phyloP scores from a whole-genome alignment of 345 rosid species.

The Eucalyptus camaldulensis region DNA sequence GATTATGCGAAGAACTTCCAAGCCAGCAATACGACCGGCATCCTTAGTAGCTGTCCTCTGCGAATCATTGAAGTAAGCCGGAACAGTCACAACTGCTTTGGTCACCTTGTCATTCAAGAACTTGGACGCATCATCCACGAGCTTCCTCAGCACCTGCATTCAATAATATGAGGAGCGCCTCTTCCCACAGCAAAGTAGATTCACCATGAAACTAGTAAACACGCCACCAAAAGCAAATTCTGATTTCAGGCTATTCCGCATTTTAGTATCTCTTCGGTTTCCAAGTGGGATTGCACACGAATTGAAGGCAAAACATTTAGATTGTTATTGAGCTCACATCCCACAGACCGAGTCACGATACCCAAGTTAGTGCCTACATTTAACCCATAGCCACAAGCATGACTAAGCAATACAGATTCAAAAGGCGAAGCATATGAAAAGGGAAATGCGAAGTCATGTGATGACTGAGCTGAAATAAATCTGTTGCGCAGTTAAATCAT shows the following conservation, averaged over 20 bases:
- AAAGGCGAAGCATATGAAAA: not conserved
- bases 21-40: conserved; percentile 86
- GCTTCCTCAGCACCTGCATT: conserved; percentile 83
- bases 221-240: not conserved
- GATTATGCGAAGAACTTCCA: conserved; percentile 85
- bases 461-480: not conserved
- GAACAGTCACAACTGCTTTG: conserved; percentile 74
- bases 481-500: not conserved
- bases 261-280: not conserved
- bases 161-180: not conserved
- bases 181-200: not conserved
- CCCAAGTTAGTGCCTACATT: not conserved
- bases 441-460: not conserved
- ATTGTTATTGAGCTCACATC: not conserved
- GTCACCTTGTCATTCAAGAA: conserved; percentile 75
- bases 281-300: not conserved
- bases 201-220: not conserved
- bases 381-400: not conserved
- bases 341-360: not conserved
- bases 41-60: conserved; percentile 98
- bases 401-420: not conserved
- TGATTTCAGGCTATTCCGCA: not conserved
- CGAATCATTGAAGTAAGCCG: conserved; percentile 79
- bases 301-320: not conserved
- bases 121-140: conserved; percentile 92